These are phyloP conservation scores for Pleurotus pulmonarius DNA, from an alignment of 768 basidiomycete genomes.

Conservation along the genomic window DNA sequence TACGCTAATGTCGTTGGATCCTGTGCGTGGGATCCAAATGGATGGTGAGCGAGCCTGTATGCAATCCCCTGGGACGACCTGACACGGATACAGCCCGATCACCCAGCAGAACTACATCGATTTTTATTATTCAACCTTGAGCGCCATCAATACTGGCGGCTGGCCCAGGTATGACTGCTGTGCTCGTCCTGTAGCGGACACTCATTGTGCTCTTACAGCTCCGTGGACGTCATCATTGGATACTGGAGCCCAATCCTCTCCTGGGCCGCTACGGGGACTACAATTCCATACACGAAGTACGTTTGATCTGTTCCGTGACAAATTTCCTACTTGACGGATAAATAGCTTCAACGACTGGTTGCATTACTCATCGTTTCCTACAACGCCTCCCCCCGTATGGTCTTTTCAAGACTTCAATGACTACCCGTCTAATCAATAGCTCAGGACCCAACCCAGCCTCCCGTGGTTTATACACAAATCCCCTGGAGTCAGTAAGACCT, in stretches of 20 bases:
- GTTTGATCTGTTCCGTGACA: background rate
- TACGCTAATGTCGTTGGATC: background rate
- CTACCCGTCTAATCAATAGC: too few species aligned
- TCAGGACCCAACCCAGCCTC: too few species aligned
- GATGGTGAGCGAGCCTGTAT: background rate
- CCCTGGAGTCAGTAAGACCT: background rate
- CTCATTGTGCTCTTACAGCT: background rate
- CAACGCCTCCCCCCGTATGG: background rate
- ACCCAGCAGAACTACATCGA: background rate
- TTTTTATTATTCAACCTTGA: background rate
- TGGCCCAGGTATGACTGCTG: background rate
- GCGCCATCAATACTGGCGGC: background rate
- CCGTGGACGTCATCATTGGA: background rate
- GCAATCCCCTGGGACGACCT: background rate
- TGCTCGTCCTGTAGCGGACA: background rate
- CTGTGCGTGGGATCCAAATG: background rate
- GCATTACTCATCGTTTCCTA: background rate
- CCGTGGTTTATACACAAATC: background rate
- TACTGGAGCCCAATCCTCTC: background rate
- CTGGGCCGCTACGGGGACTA: background rate
- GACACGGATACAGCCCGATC: background rate
- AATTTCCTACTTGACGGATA: background rate
- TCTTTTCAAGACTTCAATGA: too few species aligned
- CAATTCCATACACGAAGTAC: background rate
- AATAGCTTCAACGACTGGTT: background rate